Conservation (phyloP, 73 alveolate species). For the Tetrahymena elliotti region DNA sequence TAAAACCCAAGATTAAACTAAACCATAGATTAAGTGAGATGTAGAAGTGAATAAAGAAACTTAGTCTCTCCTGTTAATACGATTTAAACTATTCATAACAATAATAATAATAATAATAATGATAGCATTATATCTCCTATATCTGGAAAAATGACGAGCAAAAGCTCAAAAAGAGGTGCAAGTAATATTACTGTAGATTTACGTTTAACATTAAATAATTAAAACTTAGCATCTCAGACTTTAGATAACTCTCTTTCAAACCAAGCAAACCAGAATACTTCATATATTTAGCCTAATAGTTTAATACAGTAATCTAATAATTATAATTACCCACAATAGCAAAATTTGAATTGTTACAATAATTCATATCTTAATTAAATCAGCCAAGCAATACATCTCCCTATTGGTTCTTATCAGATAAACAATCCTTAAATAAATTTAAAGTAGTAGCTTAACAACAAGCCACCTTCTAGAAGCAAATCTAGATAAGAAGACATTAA, state of each 20-base stretch:
- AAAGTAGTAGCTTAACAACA: neutral
- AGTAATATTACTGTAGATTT: neutral
- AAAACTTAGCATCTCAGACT: neutral
- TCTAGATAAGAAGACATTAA: neutral
- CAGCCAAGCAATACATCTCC: neutral
- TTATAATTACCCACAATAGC: too few species aligned
- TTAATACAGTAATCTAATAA: neutral
- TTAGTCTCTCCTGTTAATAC: neutral
- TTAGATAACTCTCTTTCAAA: neutral
- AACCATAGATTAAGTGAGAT: neutral
- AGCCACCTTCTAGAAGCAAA: neutral
- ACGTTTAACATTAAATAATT: neutral
- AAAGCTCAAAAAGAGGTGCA: neutral
- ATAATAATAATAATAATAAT: neutral
- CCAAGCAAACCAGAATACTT: neutral
- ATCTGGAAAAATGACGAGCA: neutral
- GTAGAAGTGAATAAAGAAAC: neutral
- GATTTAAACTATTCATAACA: neutral
- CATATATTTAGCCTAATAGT: neutral
- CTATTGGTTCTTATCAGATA: neutral
- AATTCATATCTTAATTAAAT: neutral
- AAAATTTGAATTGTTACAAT: too few species aligned
- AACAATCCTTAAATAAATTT: neutral
- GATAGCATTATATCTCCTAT: neutral
- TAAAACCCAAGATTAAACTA: neutral